Conservation (phyloP, 768 basidiomycete genomes). For the Mycena rebaudengoi region DNA sequence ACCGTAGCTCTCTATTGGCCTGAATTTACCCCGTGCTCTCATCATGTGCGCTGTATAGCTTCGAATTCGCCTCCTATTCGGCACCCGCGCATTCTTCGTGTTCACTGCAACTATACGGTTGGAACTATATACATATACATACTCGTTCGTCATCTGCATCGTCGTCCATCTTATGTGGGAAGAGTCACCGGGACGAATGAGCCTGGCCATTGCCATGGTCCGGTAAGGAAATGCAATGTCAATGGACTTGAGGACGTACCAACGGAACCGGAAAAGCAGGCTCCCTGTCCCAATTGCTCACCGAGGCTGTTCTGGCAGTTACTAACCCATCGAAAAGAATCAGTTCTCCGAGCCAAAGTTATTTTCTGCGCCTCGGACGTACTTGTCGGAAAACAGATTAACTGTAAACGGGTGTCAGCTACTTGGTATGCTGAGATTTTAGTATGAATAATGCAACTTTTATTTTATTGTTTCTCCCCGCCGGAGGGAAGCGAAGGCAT, state of each 20-base stretch:
- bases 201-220: background rate
- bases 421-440: no score
- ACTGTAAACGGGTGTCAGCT: background rate
- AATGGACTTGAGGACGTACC: background rate
- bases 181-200: background rate
- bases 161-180: background rate
- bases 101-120: no score
- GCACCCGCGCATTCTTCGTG: no score
- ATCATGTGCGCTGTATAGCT: no score
- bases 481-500: no score
- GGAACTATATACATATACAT: no score
- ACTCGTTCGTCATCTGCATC: no score
- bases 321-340: background rate
- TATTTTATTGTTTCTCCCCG: no score
- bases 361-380: background rate
- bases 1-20: no score
- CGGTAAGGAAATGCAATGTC: background rate
- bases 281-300: background rate
- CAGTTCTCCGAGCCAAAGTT: background rate
- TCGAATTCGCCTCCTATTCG: no score
- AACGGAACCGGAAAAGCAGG: background rate
- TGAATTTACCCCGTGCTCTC: no score
- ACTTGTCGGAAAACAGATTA: background rate
- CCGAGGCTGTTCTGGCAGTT: background rate
- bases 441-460: no score